phyloP scores from a whole-genome alignment of 2,329 filamentous ascomycete species.

The Teratosphaeria epicoccoides region DNA sequence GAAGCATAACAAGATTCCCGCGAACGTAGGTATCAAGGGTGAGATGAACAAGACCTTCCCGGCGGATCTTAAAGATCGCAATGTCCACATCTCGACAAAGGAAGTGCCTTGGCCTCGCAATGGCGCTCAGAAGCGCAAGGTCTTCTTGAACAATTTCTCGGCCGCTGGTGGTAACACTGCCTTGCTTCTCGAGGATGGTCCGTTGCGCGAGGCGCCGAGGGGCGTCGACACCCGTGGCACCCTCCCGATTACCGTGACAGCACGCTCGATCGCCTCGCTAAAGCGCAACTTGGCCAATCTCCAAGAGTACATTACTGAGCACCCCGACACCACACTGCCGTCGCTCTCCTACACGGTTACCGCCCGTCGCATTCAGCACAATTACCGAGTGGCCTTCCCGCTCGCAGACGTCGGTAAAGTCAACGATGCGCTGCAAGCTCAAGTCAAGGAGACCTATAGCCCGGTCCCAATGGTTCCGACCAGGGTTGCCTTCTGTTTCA shows the following conservation, averaged over 20 bases:
- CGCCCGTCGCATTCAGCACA: constrained; percentile 44
- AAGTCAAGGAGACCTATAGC: constrained; percentile 41
- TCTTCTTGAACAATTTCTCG: constrained; percentile 45
- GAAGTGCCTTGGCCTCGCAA: constrained; percentile 38
- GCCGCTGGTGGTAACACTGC: constrained; percentile 45
- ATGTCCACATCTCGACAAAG: constrained; percentile 41
- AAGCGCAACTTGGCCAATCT: constrained; percentile 42
- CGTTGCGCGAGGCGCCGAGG: constrained; percentile 31
- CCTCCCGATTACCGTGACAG: constrained; percentile 40
- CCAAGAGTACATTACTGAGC: constrained; percentile 36
- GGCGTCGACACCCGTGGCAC: constrained; percentile 36
- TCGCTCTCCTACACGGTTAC: constrained; percentile 44
- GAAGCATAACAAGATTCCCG: constrained; percentile 43
- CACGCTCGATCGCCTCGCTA: constrained; percentile 40
- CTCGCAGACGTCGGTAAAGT: constrained; percentile 39
- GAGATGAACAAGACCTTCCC: constrained; percentile 47
- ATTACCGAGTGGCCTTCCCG: constrained; percentile 40
- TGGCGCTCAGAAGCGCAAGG: constrained; percentile 37
- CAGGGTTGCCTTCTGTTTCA: constrained; percentile 43
- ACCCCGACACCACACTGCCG: constrained; percentile 35
- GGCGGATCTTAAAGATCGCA: constrained; percentile 41
- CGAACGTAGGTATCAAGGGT: constrained; percentile 46
- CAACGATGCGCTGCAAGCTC: constrained; percentile 35
- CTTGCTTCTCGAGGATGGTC: constrained; percentile 42
- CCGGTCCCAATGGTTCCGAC: constrained; percentile 43